A percentile compares a stretch with the other conserved stretches of the same genome.
These are phyloP conservation scores for Acacia confusa DNA, from an alignment of 306 rosid genomes.

Conservation along the genomic window DNA sequence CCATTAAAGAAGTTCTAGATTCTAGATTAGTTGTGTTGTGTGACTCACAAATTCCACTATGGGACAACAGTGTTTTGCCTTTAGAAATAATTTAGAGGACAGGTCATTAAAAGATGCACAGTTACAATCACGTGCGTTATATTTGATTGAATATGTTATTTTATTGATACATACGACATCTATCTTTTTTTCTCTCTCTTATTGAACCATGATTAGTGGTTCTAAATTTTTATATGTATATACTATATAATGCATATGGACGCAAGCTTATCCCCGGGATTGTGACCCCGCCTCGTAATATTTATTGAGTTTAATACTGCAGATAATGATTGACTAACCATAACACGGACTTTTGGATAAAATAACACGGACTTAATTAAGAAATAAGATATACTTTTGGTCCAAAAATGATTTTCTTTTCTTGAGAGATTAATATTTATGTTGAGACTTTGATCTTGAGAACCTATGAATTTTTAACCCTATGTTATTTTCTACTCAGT, in stretches of 20 bases:
- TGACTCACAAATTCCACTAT: conserved; percentile 29
- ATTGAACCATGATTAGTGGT: neutral
- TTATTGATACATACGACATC: neutral
- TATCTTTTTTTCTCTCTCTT: neutral
- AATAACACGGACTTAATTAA: neutral
- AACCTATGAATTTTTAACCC: no score
- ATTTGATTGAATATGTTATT: neutral
- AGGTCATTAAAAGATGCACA: conserved; percentile 8
- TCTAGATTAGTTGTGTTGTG: conserved; percentile 20
- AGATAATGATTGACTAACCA: neutral
- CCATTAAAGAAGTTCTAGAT: conserved; percentile 19
- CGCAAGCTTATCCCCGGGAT: neutral
- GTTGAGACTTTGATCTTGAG: no score
- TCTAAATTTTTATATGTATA: neutral
- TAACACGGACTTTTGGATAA: neutral
- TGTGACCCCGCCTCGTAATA: neutral
- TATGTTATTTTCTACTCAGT: no score
- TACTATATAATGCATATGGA: no score
- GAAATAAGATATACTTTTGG: neutral
- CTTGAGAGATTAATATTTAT: neutral
- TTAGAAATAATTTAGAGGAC: neutral
- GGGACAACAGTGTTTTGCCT: conserved; percentile 34
- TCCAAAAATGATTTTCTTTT: neutral
- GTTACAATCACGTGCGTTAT: conserved; percentile 41
- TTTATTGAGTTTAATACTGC: neutral